These are phyloP conservation scores for Sphenostylis stenocarpa DNA, from an alignment of 306 rosid species.

Conservation along the genomic window DNA sequence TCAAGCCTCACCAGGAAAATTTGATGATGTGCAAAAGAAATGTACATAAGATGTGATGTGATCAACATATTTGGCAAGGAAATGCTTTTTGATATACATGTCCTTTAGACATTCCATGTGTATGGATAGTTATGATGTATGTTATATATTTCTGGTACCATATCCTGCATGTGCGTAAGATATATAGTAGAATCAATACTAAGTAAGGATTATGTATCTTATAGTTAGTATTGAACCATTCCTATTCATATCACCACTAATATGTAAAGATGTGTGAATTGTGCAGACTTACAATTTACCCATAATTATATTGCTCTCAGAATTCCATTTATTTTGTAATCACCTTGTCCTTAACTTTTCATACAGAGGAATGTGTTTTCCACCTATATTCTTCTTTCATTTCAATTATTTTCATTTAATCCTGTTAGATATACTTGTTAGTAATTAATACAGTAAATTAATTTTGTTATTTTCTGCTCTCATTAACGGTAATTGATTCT, in stretches of 20 bases:
- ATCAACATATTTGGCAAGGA: neutral
- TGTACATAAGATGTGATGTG: neutral
- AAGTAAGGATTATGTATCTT: neutral
- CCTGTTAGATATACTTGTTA: neutral
- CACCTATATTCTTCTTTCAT: neutral
- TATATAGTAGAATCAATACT: neutral
- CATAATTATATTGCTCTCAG: neutral
- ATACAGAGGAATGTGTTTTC: neutral
- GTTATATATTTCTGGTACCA: neutral
- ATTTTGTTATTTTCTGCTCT: neutral
- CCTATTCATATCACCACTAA: neutral
- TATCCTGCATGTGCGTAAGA: neutral
- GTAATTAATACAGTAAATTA: neutral
- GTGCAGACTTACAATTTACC: neutral
- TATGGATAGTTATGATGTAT: neutral
- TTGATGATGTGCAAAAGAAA: neutral
- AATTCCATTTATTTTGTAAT: neutral
- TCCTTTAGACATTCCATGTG: neutral
- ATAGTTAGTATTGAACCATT: neutral
- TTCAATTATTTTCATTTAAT: too few relatives aligned
- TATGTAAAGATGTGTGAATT: neutral
- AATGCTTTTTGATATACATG: neutral
- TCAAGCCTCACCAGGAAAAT: neutral
- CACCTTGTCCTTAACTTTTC: neutral
- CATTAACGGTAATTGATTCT: neutral